These are phyloP conservation scores for Chenopodium suecicum DNA, from an alignment of 148 eudicot genomes.

Conservation along the genomic window DNA sequence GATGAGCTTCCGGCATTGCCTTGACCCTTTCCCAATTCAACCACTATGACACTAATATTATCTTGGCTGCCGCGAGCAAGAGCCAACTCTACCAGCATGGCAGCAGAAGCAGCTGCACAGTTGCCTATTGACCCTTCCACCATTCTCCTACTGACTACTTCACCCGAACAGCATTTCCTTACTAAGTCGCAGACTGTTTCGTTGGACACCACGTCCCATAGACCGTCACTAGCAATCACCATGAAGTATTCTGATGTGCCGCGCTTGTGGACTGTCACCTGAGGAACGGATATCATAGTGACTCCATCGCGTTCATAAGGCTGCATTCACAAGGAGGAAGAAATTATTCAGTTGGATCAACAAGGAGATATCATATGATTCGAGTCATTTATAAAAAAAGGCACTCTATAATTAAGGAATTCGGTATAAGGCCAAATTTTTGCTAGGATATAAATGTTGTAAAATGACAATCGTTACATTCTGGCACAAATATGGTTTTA, in stretches of 20 bases:
- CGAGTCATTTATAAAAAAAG: too few relatives aligned
- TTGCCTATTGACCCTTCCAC: conserved; percentile 10
- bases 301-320: conserved; percentile 31
- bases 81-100: conserved; percentile 43
- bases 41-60: conserved; percentile 48
- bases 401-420: too few relatives aligned
- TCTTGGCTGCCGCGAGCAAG: conserved; percentile 47
- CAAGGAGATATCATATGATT: too few relatives aligned
- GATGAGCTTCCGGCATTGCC: not conserved
- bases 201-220: conserved; percentile 55
- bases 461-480: too few relatives aligned
- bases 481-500: too few relatives aligned
- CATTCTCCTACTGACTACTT: conserved; percentile 22
- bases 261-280: conserved; percentile 36
- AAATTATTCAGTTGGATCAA: not conserved
- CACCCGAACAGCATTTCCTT: conserved; percentile 31
- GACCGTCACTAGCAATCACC: conserved; percentile 48
- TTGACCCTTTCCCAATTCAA: conserved; percentile 23
- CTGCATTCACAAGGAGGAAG: conserved; percentile 20
- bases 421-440: too few relatives aligned
- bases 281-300: conserved; percentile 38
- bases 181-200: conserved; percentile 45
- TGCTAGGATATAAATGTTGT: too few relatives aligned
- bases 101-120: conserved; percentile 35
- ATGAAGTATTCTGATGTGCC: conserved; percentile 36